phyloP scores from a whole-genome alignment of 371 early-diverging fungal genomes.

The Saksenaea vasiformis region DNA sequence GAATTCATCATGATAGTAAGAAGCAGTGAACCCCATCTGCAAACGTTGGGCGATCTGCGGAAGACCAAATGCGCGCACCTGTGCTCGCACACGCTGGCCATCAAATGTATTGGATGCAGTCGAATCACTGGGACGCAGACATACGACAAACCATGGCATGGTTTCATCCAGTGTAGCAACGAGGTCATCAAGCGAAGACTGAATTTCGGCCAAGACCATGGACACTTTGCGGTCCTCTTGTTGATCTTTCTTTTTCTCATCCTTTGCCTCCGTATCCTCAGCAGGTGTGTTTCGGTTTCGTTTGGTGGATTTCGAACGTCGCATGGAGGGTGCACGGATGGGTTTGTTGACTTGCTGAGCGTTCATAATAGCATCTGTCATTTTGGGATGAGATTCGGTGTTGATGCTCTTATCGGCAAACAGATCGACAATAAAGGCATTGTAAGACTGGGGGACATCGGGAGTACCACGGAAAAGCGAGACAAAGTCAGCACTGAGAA shows the following conservation, averaged over 20 bases:
- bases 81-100: constrained; percentile 57
- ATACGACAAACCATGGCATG: constrained; percentile 86
- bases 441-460: constrained; percentile 54
- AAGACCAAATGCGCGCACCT: constrained; percentile 63
- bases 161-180: constrained; percentile 83
- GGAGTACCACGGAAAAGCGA: constrained; percentile 63
- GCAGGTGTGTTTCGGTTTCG: constrained; percentile 12
- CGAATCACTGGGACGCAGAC: constrained; percentile 74
- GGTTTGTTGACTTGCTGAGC: constrained; percentile 64
- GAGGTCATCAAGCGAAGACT: constrained; percentile 75
- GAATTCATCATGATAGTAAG: constrained; percentile 62
- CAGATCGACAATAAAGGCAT: constrained; percentile 37
- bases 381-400: constrained; percentile 65
- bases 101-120: constrained; percentile 66
- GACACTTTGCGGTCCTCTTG: constrained; percentile 23
- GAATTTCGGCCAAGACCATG: constrained; percentile 63
- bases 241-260: constrained; percentile 17
- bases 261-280: constrained; percentile 10
- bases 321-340: constrained; percentile 50
- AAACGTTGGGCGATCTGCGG: constrained; percentile 56
- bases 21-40: constrained; percentile 57
- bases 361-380: constrained; percentile 59
- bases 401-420: constrained; percentile 46
- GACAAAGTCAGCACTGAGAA: constrained; percentile 80
- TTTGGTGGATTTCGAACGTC: constrained; percentile 39